These are phyloP conservation scores for Naganishia vaughanmartiniae DNA, from an alignment of 768 basidiomycete genomes.

Conservation along the genomic window DNA sequence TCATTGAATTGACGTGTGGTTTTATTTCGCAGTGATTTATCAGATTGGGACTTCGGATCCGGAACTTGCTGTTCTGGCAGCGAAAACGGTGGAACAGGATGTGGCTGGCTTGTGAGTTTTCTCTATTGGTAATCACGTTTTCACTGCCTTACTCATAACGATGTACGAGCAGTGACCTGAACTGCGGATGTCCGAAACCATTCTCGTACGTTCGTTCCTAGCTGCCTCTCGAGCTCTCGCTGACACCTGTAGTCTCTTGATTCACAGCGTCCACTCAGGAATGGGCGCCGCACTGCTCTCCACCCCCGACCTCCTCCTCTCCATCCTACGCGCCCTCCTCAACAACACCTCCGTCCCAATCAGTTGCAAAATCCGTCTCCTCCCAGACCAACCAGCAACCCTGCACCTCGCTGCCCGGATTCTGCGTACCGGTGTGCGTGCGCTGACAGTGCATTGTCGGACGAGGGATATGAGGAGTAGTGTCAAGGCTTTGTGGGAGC, in stretches of 20 bases:
- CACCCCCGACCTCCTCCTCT: conserved; percentile 84
- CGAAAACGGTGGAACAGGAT: conserved; percentile 77
- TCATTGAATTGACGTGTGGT: neutral
- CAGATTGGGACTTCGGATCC: conserved; percentile 91
- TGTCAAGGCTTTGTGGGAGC: conserved; percentile 72
- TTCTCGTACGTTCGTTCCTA: conserved; percentile 62
- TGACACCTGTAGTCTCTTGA: conserved; percentile 14
- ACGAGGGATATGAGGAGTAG: conserved; percentile 84
- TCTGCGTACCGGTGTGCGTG: conserved; percentile 78
- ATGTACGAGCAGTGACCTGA: conserved; percentile 63
- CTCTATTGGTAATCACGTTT: neutral
- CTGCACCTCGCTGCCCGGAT: conserved; percentile 84
- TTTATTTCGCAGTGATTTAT: conserved; percentile 64
- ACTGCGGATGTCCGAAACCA: conserved; percentile 95
- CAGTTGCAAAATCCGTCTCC: conserved; percentile 87
- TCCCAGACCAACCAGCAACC: conserved; percentile 83
- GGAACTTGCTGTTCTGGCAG: conserved; percentile 85
- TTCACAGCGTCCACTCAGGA: conserved; percentile 59
- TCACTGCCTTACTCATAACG: neutral
- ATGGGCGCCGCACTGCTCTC: conserved; percentile 96
- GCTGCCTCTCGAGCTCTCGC: neutral
- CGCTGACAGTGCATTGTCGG: conserved; percentile 90
- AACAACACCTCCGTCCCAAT: conserved; percentile 74
- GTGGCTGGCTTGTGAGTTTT: conserved; percentile 63
- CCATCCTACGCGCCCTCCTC: conserved; percentile 78